phyloP scores from a whole-genome alignment of 1,284 basidiomycete genomes.

The Ustilago shanxiensis region DNA sequence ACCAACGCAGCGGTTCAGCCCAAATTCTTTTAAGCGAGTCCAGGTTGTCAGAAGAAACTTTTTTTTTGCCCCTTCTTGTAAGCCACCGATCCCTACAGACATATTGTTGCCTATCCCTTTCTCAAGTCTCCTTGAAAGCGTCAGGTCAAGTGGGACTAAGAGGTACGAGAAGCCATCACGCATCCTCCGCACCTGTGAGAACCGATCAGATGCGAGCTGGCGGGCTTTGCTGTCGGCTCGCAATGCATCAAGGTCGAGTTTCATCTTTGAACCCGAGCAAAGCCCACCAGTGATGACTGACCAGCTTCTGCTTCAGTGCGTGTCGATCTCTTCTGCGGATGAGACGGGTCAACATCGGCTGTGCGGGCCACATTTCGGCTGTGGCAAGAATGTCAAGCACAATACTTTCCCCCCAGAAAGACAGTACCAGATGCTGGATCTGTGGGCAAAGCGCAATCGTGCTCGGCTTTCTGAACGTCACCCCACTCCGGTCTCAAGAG shows the following conservation, averaged over 20 bases:
- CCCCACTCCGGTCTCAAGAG: background rate
- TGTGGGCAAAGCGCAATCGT: background rate
- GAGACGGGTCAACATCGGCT: background rate
- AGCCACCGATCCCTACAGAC: too few relatives aligned
- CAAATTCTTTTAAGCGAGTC: too few relatives aligned
- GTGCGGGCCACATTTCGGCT: background rate
- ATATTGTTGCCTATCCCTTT: too few relatives aligned
- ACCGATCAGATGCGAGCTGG: background rate
- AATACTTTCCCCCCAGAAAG: too few relatives aligned
- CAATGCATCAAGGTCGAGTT: background rate
- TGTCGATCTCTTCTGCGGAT: background rate
- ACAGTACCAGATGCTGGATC: too few relatives aligned
- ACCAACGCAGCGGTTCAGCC: slow-evolving; percentile 4
- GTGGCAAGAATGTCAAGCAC: too few relatives aligned
- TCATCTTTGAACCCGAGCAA: background rate
- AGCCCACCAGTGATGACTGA: background rate
- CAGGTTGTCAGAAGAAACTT: too few relatives aligned
- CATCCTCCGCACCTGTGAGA: too few relatives aligned
- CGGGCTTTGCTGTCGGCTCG: slow-evolving; percentile 4
- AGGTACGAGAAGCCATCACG: too few relatives aligned
- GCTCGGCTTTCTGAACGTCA: background rate
- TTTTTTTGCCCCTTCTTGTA: too few relatives aligned
- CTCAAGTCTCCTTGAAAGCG: too few relatives aligned
- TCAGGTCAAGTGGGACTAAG: too few relatives aligned
- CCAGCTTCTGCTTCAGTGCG: background rate